Conservation (phyloP, 495 filamentous ascomycete genomes). For the Jackrogersella minutella region DNA sequence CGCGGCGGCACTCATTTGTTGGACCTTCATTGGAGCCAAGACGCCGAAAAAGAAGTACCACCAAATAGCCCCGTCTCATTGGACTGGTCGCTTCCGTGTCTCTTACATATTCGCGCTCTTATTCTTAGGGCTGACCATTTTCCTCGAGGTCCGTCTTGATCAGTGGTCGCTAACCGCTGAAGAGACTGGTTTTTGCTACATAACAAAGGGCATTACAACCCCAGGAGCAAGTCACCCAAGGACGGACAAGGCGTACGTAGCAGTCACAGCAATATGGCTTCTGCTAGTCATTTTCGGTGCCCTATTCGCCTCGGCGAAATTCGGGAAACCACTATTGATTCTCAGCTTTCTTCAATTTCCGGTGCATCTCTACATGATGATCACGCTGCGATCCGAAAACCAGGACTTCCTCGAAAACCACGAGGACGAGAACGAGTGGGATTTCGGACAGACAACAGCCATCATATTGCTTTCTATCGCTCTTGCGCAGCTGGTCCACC, state of each 20-base stretch:
- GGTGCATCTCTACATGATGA: conserved; percentile 50
- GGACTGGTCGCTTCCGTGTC: conserved; percentile 41
- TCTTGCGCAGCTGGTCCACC: conserved; percentile 37
- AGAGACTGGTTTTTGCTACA: conserved; percentile 43
- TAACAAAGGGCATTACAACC: conserved; percentile 37
- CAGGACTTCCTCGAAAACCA: conserved; percentile 44
- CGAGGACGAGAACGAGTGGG: conserved; percentile 48
- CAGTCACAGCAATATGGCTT: conserved; percentile 44
- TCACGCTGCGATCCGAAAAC: conserved; percentile 46
- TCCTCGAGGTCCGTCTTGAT: conserved; percentile 44
- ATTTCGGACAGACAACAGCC: conserved; percentile 52
- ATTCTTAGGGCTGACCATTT: conserved; percentile 46
- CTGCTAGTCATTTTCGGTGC: conserved; percentile 42
- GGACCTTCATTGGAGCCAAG: conserved; percentile 40
- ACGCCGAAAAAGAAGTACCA: conserved; percentile 22
- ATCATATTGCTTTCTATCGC: conserved; percentile 45
- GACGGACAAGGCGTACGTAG: conserved; percentile 45
- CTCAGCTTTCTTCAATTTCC: conserved; percentile 47
- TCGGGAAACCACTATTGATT: conserved; percentile 39
- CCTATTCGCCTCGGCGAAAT: conserved; percentile 38
- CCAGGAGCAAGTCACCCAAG: conserved; percentile 36
- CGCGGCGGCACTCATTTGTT: conserved; percentile 48
- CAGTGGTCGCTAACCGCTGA: conserved; percentile 40
- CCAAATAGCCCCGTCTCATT: conserved; percentile 17
- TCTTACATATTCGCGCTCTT: conserved; percentile 42